Evolutionary conservation across 805 yeast species (phyloP).

Genomic region (Starmerella cellae): DNA sequence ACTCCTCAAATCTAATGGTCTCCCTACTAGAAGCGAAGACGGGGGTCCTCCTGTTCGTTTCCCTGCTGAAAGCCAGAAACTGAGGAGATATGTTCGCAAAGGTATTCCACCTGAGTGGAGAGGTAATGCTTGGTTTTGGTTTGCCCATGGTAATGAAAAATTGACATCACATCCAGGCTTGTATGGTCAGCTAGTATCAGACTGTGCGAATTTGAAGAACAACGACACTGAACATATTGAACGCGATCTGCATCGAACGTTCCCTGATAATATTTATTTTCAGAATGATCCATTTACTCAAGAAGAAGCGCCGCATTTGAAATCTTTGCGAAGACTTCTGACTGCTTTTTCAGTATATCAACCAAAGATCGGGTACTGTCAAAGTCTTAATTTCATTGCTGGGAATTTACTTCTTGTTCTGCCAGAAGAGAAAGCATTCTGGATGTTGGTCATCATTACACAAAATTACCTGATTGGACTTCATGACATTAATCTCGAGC

Average conservation of each 20-base stretch:
- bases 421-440: constrained; percentile 81
- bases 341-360: constrained; percentile 72
- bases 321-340: constrained; percentile 63
- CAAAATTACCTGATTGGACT: constrained; percentile 79
- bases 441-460: constrained; percentile 90
- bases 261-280: constrained; percentile 83
- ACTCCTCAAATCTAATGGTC: constrained; percentile 55
- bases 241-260: constrained; percentile 83
- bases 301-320: constrained; percentile 33
- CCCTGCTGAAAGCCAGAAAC: constrained; percentile 25
- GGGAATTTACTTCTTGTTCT: constrained; percentile 73
- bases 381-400: constrained; percentile 81
- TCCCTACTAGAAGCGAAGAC: constrained; percentile 28
- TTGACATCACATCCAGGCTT: constrained; percentile 58
- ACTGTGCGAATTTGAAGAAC: constrained; percentile 41
- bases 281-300: constrained; percentile 31
- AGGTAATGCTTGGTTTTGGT: constrained; percentile 93
- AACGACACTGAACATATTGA: constrained; percentile 87
- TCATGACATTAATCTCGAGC: constrained; percentile 80
- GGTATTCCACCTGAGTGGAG: constrained; percentile 98
- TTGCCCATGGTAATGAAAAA: constrained; percentile 71
- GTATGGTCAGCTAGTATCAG: constrained; percentile 53
- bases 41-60: constrained; percentile 31
- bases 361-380: constrained; percentile 92
- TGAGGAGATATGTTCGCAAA: constrained; percentile 69